Evolutionary conservation across 2,329 filamentous ascomycete genomes (phyloP), one percentile per base, ranked within the genome.

Genomic region (Pestalotiopsis sp.): DNA sequence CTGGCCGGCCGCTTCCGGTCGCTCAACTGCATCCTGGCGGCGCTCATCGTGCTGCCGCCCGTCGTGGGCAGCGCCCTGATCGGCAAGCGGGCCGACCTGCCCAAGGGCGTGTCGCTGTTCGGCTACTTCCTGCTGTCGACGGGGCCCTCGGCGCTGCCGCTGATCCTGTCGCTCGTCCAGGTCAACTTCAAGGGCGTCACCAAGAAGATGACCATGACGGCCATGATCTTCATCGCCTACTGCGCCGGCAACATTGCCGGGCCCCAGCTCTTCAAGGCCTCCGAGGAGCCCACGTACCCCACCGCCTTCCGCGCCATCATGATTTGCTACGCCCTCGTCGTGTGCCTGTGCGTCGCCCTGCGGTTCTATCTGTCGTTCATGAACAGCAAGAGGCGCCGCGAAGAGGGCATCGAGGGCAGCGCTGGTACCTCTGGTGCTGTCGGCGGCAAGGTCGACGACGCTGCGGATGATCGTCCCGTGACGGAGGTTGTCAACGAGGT

Each of bases 141-240:
- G 0, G 87, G 87, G 0, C 84, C 87, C 0, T 81, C 85, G 0
- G 84, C 84, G 1, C 82, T 90, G 78, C 87, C 88, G 0, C 81
- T 90, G 1, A 82, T 83, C 12, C 82, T 89, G 77, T 84, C 87
- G 0, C 82, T 89, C 0, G 83, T 88, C 3, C 85, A 87, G 73
- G 81, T 85, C 17, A 89, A 89, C 73, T 87, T 84, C 71, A 82
- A 84, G 13, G 87, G 87, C 17, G 84, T 87, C 23, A 88, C 87
- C 39, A 89, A 89, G 80, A 89, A 89, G 76, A 87, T 87, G 82
- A 88, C 86, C 6, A 84, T 89, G 67, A 89, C 85, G 1, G 85
- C 85, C 0, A 72, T 89, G 72, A 75, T 89, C 4, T 88, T 89
- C 70, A 73, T 88, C 11, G 84, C 83, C 3, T 89, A 89, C 72